These are phyloP conservation scores for Venturia oleaginea DNA, from an alignment of 2,329 filamentous ascomycete genomes.

Conservation along the genomic window DNA sequence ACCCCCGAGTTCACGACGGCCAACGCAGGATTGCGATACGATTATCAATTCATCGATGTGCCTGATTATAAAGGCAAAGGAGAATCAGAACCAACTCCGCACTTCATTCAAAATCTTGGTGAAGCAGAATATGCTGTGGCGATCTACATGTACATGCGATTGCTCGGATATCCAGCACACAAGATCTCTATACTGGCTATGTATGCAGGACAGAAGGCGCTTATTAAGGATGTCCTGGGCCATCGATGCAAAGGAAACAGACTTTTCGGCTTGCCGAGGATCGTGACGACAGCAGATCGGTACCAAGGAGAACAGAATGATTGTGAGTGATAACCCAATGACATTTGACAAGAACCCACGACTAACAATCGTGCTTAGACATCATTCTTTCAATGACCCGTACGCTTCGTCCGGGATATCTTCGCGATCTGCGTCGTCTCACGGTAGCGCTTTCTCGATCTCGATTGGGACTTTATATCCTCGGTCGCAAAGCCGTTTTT, in stretches of 20 bases:
- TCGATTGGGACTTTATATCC: constrained; percentile 80
- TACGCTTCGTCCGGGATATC: constrained; percentile 80
- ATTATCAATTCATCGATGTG: constrained; percentile 96
- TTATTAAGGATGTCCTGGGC: constrained; percentile 77
- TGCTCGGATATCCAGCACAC: constrained; percentile 79
- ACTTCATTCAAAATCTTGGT: constrained; percentile 93
- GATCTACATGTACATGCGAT: constrained; percentile 92
- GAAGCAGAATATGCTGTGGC: constrained; percentile 97
- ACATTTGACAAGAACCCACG: too few relatives aligned
- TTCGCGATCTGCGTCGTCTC: constrained; percentile 84
- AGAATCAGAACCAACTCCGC: constrained; percentile 80
- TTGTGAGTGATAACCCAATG: constrained; percentile 52
- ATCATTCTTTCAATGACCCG: constrained; percentile 89
- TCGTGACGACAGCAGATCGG: constrained; percentile 92
- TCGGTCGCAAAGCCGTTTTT: constrained; percentile 82
- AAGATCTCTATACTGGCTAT: constrained; percentile 86
- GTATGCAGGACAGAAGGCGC: constrained; percentile 82
- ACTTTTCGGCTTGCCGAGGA: constrained; percentile 80
- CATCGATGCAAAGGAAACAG: constrained; percentile 76
- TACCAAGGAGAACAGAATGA: constrained; percentile 99
- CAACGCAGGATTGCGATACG: constrained; percentile 86
- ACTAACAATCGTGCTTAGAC: constrained; percentile 42
- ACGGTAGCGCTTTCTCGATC: constrained; percentile 93
- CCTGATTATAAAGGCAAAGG: constrained; percentile 85
- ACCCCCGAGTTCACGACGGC: constrained; percentile 65